Evolutionary conservation across 1,284 basidiomycete species (phyloP).

Genomic region (Ganoderma sinense): DNA sequence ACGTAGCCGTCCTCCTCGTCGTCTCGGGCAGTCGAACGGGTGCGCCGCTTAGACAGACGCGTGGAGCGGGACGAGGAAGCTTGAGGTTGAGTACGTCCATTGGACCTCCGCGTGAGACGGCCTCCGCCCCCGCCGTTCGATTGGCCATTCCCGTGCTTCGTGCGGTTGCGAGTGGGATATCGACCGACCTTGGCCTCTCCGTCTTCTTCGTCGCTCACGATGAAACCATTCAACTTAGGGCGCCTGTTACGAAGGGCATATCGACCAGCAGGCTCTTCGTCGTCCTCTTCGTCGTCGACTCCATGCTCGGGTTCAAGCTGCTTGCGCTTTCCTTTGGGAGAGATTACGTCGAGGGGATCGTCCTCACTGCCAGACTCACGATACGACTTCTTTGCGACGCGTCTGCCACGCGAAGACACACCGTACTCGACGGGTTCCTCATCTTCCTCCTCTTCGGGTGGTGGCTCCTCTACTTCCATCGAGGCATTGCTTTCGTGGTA

Average conservation of each 20-base stretch:
- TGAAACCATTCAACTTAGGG: conserved; percentile 43
- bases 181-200: conserved; percentile 39
- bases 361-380: conserved; percentile 59
- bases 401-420: conserved; percentile 54
- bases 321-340: conserved; percentile 36
- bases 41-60: conserved; percentile 33
- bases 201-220: conserved; percentile 60
- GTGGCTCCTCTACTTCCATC: conserved; percentile 40
- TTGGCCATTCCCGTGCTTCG: conserved; percentile 41
- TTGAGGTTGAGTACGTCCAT: conserved; percentile 31
- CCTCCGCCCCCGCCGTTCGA: conserved; percentile 21
- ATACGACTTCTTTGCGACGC: conserved; percentile 53
- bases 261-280: conserved; percentile 14
- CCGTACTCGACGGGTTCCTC: conserved; percentile 35
- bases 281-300: conserved; percentile 33
- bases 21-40: conserved; percentile 29
- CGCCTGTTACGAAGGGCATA: conserved; percentile 30
- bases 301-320: conserved; percentile 45
- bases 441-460: conserved; percentile 36
- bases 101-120: conserved; percentile 39
- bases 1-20: conserved; percentile 59
- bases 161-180: conserved; percentile 46
- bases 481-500: conserved; percentile 69
- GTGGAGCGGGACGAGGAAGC: conserved; percentile 22
- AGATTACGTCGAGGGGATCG: conserved; percentile 34